Base-by-base conservation (phyloP, 257 asterid genomes). In the Capsicum rhomboideum region DNA sequence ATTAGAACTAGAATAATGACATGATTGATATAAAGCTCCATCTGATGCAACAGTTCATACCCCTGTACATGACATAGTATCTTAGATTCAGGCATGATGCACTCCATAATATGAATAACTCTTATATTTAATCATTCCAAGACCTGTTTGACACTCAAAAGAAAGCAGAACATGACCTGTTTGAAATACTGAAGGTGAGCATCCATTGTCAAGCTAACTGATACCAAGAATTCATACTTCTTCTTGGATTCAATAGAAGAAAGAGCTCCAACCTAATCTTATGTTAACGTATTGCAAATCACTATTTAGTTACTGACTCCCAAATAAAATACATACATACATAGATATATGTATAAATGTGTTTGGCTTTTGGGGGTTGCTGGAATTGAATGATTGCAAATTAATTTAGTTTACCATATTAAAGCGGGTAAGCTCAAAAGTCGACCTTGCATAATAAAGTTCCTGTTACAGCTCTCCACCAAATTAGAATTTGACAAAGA, bases 21-120 rank as follows among this genome's bases (percentile, higher is more conserved):
- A 98, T 96, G 98, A 83, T 90, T 94, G 84, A 96, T 91, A 87
- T 89, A 92, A 68, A 98, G 99, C 88, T 96, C 98, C 99, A 96
- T 93, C 89, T 92, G 98, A 87, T 90, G 94, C 91, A 96, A 84
- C 42, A 96, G 91, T 90, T 96, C 99, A 58, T 93, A 96, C 26
- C 98, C 99, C 99, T 96, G 90, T 78, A 86, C 28, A 64, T 69
- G 85, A 63, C 85, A 84, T 42, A 31, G 69, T 55, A 66, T 59
- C 78, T 86, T 85, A 71, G 84, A 59, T 85, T 86, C 82, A 89
- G 78, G 71, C 74, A 82, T 23, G 64, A 78, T 53, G 78, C 82
- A 84, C 79, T 61, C 20, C 52, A 83, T 14, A 49, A 14, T 61
- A 54, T 26, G 81, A 78, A 82, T 28, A 12, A 83, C 84, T 53